Base-by-base conservation (phyloP, 2,329 filamentous ascomycete genomes). In the Clonostachys solani region DNA sequence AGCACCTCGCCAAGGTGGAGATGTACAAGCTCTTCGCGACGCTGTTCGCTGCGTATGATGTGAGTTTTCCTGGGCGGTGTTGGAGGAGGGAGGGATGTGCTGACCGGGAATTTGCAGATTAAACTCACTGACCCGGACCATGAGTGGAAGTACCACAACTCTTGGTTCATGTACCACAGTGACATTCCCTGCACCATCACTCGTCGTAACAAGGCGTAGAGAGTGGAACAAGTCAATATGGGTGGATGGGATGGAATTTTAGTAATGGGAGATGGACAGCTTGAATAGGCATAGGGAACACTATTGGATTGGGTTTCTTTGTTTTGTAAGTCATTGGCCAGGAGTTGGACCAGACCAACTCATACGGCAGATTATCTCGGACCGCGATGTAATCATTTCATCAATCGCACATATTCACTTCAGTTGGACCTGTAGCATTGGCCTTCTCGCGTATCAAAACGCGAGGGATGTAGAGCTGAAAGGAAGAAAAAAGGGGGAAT, bases 1-100 rank as follows among this genome's bases (percentile, higher is more conserved):
- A 65, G 47, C 56, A 68, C 45, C 50, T 70, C 15, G 60, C 56
- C 12, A 49, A 55, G 48, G 51, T 65, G 49, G 59, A 68, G 49
- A 49, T 67, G 17, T 64, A 64, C 48, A 68, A 69, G 54, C 50
- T 65, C 2, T 54, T 63, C 5, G 61, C 74, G 5, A 75, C 71
- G n/a, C 48, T 78, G 42, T 64, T 75, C 51, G 55, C 52, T 8
- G 62, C 54, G 38, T 78, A 74, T 52, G 61, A 74, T 40, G 52
- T 54, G 38, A 45, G 53, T 52, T 15, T 8, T 33, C 23, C 23
- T 29, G 23, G 3, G 35, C 8, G 16, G 15, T 10, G 18, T 33
- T 43, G n/a, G 12, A n/a, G 44, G 17, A 29, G 16, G 16, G 13
- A 36, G 12, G 6, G 12, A 17, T 34, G 7, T 18, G 15, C 15